Base-by-base conservation (phyloP, 208 protist species). In the Phytomonas sp. region DNA sequence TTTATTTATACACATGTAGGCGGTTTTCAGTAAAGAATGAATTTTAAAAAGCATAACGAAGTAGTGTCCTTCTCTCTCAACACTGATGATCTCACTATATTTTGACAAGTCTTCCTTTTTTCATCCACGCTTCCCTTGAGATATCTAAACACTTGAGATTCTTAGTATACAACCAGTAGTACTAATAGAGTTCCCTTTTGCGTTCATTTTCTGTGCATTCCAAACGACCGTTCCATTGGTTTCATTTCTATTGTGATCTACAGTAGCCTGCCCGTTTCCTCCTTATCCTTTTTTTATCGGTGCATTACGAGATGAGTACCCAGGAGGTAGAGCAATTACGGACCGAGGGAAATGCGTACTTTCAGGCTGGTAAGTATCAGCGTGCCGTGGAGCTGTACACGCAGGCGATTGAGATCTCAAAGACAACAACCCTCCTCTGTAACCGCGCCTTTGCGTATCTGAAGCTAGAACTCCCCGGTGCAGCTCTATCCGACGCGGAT, bases 371-470 rank as follows among this genome's bases (percentile, higher is more conserved):
- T 63, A 95, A 98, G 65, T 98, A 88, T 79, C 74, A 94, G 31
- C 72, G 83, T 31, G 97, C 98, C 7, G 89, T 98, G 30, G 85
- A 98, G 28, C 32, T 89, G 1, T 98, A 99, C 85, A 87, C 84
- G 8, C 65, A 92, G 68, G 93, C 96, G 17, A 94, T 99, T 33
- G 89, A 92, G 32, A 66, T 89, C 9, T 67, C 84, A 36, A 89
- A 77, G 63, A 89, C 84, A 0, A 83, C 97, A 7, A 87, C 85
- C 9, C 78, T 97, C 59, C 89, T 96, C 66, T 91, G 91, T 73
- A 99, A 99, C 76, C 83, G 98, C 28, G 91, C 97, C 11, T 93
- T 98, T 70, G 87, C 96, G 23, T 94, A 99, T 76, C 60, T 99
- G 66, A 98, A 98, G 69, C 79, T 80, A 0, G 94, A 98, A 70